A percentile compares a stretch with the other conserved stretches of the same genome.
These are phyloP conservation scores for Chlorella sp. DNA, from an alignment of 139 green algal genomes.

Conservation along the genomic window DNA sequence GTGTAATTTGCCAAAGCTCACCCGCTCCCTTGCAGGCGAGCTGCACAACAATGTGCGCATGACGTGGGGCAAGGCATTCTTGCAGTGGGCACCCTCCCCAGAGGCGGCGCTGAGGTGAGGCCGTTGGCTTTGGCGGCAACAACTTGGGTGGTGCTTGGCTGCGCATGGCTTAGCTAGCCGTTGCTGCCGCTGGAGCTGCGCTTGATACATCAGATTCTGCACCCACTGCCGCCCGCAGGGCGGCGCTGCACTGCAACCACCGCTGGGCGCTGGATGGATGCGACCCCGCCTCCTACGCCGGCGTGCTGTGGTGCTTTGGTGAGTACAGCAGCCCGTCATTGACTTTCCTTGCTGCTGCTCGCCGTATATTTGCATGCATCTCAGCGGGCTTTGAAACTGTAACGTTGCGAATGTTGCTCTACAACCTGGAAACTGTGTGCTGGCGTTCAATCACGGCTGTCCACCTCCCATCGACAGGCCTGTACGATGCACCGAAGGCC, in stretches of 20 bases:
- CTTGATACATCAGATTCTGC: not conserved
- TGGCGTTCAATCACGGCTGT: not conserved
- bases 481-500: constrained; percentile 16
- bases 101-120: constrained; percentile 13
- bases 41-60: constrained; percentile 32
- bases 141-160: too few relatives aligned
- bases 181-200: not conserved
- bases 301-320: constrained; percentile 31
- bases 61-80: constrained; percentile 30
- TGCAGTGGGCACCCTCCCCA: constrained; percentile 9
- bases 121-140: too few relatives aligned
- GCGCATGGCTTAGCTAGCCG: too few relatives aligned
- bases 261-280: constrained; percentile 26
- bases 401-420: not conserved
- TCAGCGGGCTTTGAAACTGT: not conserved
- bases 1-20: too few relatives aligned
- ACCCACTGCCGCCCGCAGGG: not conserved
- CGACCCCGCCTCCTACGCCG: constrained; percentile 13
- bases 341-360: not conserved
- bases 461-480: not conserved
- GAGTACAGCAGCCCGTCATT: not conserved
- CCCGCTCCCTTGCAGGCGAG: constrained; percentile 7
- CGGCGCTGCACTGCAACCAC: constrained; percentile 27
- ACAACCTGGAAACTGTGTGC: not conserved
- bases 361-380: not conserved